Conservation (phyloP, 2,329 filamentous ascomycete genomes). For the Penicillium sp. region DNA sequence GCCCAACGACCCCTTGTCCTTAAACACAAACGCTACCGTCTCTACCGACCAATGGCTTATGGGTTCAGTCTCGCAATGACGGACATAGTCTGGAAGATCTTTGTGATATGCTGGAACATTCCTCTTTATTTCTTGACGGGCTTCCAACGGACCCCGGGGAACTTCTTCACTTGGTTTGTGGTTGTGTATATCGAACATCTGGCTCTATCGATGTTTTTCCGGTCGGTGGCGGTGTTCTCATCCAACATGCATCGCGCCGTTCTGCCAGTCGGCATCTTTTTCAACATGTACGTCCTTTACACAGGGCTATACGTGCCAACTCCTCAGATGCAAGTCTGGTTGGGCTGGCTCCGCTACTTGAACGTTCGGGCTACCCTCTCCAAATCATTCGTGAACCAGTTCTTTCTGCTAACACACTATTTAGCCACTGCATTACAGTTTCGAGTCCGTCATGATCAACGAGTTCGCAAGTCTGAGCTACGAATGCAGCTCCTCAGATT, state of each 20-base stretch:
- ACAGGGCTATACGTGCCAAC: conserved; percentile 83
- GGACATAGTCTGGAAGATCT: conserved; percentile 70
- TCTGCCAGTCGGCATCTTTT: conserved; percentile 74
- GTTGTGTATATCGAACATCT: conserved; percentile 67
- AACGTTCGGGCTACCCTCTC: not conserved
- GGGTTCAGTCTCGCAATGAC: conserved; percentile 69
- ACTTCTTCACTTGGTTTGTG: conserved; percentile 75
- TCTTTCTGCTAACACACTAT: too few relatives aligned
- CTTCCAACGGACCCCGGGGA: conserved; percentile 65
- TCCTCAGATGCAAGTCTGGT: conserved; percentile 37
- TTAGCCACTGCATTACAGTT: conserved; percentile 42
- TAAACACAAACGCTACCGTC: conserved; percentile 79
- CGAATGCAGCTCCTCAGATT: conserved; percentile 61
- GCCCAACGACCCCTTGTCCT: conserved; percentile 72
- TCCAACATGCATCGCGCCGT: conserved; percentile 83
- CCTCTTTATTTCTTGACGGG: conserved; percentile 79
- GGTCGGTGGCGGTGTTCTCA: conserved; percentile 70
- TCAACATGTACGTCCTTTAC: conserved; percentile 77
- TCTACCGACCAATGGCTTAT: conserved; percentile 75
- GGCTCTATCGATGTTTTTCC: conserved; percentile 73
- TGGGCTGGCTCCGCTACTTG: not conserved
- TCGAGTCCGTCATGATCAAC: conserved; percentile 79
- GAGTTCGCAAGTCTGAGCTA: conserved; percentile 69
- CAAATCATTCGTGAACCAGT: too few relatives aligned
- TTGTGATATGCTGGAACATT: too few relatives aligned